Base-by-base conservation (phyloP, 495 filamentous ascomycete genomes). In the Hyaloscypha bicolor region DNA sequence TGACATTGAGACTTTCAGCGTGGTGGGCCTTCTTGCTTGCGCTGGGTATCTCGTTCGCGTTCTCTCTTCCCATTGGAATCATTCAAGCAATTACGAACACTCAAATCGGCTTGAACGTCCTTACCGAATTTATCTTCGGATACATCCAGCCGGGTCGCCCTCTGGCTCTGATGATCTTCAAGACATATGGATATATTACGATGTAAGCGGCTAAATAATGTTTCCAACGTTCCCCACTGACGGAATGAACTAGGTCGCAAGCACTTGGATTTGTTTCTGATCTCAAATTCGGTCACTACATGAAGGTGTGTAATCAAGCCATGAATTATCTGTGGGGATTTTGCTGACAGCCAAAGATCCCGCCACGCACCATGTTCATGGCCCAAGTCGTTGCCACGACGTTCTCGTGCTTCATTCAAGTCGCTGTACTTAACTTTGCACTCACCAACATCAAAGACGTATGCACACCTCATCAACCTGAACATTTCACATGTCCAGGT, bases 161-260 rank as follows among this genome's bases (percentile, higher is more conserved):
- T 0, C 66, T 91, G 16, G 89, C 86, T 0, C 81, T 90, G 48
- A 91, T 91, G 89, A 80, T 90, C 69, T 92, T 92, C 79, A 91
- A 92, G 75, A 90, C 89, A 19, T 90, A 90, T 67, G 88, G 89
- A 51, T 92, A 88, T 72, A 89, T 90, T 68, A 89, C 88, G 48
- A 86, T 90, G 78, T 81, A 63, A 62, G 65, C 39, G 2, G n/a
- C 11, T 22, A 14, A 3, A 6, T 16, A 9, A 6, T n/a, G 4
- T 56, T n/a, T 33, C 22, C 6, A 14, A 9, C 11, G 37, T 61
- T 16, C 6, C 55, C 12, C 5, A 14, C 6, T 33, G 22, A 59
- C 11, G 14, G 32, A 45, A 0, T 58, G 19, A 21, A 21, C 59
- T 73, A 74, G 76, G 81, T 69, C 82, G 19, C 84, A 86, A 73